These are phyloP conservation scores for Xylaria grammica DNA, from an alignment of 495 filamentous ascomycete genomes.

Conservation along the genomic window DNA sequence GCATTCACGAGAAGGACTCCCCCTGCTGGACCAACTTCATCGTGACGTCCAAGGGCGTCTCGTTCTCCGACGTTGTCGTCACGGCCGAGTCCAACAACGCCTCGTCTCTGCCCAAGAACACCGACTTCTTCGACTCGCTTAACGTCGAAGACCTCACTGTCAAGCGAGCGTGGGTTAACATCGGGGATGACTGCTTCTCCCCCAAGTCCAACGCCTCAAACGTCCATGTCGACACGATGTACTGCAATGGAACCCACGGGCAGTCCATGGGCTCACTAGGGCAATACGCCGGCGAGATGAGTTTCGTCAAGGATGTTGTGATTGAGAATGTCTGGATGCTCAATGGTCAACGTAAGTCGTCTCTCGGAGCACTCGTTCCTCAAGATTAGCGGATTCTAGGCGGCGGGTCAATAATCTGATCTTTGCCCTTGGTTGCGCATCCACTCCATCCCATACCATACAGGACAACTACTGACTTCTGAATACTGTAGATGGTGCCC, in stretches of 20 bases:
- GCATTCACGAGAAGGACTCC: conserved; percentile 62
- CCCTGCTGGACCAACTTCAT: conserved; percentile 67
- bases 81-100: conserved; percentile 60
- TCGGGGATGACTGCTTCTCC: conserved; percentile 66
- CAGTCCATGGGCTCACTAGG: conserved; percentile 64
- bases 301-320: conserved; percentile 58
- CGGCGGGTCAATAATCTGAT: too few relatives aligned
- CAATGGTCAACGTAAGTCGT: conserved; percentile 45
- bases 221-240: conserved; percentile 61
- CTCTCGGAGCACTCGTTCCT: background rate
- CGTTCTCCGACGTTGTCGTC: conserved; percentile 58
- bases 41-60: conserved; percentile 57
- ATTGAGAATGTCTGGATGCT: conserved; percentile 63
- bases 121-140: conserved; percentile 63
- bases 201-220: conserved; percentile 64
- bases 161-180: conserved; percentile 55
- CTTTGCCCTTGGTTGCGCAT: too few relatives aligned
- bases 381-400: background rate
- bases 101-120: conserved; percentile 59
- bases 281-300: conserved; percentile 58
- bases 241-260: conserved; percentile 63
- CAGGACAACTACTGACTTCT: background rate
- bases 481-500: conserved; percentile 46
- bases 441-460: too few relatives aligned
- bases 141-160: conserved; percentile 55